Base-by-base conservation (phyloP, 805 yeast genomes). In the Metschnikowia hibisci region DNA sequence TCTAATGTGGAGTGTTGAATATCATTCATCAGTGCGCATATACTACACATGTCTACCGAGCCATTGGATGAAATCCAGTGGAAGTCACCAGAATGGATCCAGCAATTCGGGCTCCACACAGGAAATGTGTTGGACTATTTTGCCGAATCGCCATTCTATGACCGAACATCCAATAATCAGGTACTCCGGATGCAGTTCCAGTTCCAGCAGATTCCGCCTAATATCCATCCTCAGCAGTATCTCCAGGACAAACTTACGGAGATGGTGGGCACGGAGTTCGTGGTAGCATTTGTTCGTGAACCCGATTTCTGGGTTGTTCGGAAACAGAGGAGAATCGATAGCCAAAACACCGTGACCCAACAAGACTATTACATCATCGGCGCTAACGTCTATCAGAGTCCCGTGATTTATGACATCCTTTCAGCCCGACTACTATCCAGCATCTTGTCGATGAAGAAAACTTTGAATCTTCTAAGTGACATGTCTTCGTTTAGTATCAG, bases 1-100 rank as follows among this genome's bases (percentile, higher is more conserved):
- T n/a, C n/a, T n/a, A 8, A 6, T 20, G 23, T 8, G 23, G 23
- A 8, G 23, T 20, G 23, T 20, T 6, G 4, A 20, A 20, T n/a
- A n/a, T n/a, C n/a, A n/a, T 4, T 20, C 22, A 20, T 20, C 23
- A 20, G 23, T 3, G 23, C 23, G 13, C 26, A 35, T n/a, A 5
- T 13, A 18, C 32, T 20, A 14, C 12, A 28, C 29, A 52, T 52
- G 55, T 42, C 55, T 9, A 13, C 47, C 12, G 67, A 63, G 39
- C 71, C 72, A 25, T 69, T 90, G 22, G 97, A 90, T 58, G 97
- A 91, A 56, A 74, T 93, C 32, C 98, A 90, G 62, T 93, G 99
- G 99, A 80, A 90, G 52, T 84, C 93, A 3, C 98, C 99, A 1
- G 99, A 93, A 63, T 93, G 96, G 95, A 88, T 93, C 50, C 96